Base-by-base conservation (phyloP, 371 early-diverging fungal genomes). In the Mortierella sp. region DNA sequence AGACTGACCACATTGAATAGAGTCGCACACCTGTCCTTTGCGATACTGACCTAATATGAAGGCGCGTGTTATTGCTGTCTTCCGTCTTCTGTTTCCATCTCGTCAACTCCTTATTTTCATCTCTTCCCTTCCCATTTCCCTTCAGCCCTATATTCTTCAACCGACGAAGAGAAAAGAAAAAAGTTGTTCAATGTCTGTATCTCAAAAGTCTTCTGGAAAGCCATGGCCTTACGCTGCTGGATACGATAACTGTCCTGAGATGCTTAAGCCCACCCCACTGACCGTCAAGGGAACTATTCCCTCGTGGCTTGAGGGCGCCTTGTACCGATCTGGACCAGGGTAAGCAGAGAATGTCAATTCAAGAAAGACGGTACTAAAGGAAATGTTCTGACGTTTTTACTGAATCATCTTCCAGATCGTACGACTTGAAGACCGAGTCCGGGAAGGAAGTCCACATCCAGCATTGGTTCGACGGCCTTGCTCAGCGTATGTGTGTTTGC, bases 401-500 rank as follows among this genome's bases (percentile, higher is more conserved):
- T n/a, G 3, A 37, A 60, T n/a, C 6, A 9, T 26, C 14, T 14
- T 41, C 49, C 27, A 72, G 73, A 44, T 21, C 62, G 6, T 73
- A 68, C 50, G 75, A 73, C 39, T 50, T 73, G 24, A 64, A 73
- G 60, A 46, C 75, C 11, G 75, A 57, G 43, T 66, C 73, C 23
- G 87, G 87, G 23, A 84, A 85, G 48, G 82, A 86, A 1, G 67
- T 81, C 49, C 83, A 84, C 42, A 83, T 88, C 32, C 80, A 81
- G 28, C 89, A 89, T 60, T 86, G 87, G 26, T 89, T 89, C 66
- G 89, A 89, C 52, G 88, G 89, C 1, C 79, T 88, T 39, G 84
- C 86, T 14, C 86, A 86, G 79, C 58, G 78, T 78, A 71, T 17
- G 64, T 46, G 11, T 52, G 17, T 11, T 41, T 12, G 17, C 44